These are phyloP conservation scores for Calvatia gigantea DNA, from an alignment of 768 basidiomycete genomes.

Conservation along the genomic window DNA sequence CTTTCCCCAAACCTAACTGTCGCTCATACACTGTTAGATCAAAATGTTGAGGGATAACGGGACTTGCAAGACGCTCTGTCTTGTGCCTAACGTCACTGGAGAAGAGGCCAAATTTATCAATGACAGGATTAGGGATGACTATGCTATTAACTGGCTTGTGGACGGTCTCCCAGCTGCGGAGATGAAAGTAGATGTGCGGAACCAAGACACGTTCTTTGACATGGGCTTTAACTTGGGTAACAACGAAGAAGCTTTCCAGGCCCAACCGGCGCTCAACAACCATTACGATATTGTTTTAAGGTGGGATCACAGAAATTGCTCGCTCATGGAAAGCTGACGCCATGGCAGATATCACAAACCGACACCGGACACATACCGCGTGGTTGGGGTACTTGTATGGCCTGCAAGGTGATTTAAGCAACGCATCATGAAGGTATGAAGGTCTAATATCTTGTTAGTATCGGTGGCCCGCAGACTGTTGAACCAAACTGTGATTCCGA, in stretches of 20 bases:
- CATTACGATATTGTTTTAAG: conserved; percentile 87
- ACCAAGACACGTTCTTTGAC: conserved; percentile 86
- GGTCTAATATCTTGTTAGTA: conserved; percentile 34
- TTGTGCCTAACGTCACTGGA: conserved; percentile 44
- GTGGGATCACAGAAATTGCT: conserved; percentile 30
- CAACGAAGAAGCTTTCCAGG: conserved; percentile 52
- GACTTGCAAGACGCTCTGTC: conserved; percentile 78
- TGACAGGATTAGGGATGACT: conserved; percentile 86
- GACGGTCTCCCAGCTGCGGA: conserved; percentile 94
- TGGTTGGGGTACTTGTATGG: conserved; percentile 93
- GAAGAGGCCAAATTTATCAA: conserved; percentile 89
- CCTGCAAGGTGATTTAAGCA: conserved; percentile 35
- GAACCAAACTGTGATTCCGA: conserved; percentile 49
- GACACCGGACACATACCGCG: conserved; percentile 65
- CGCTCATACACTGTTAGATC: conserved; percentile 44
- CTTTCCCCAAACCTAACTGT: not conserved
- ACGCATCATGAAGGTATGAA: not conserved
- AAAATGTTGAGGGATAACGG: conserved; percentile 74
- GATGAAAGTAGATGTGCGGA: conserved; percentile 80
- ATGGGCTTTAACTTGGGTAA: conserved; percentile 94
- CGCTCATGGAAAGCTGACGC: not conserved
- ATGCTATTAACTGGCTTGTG: conserved; percentile 91
- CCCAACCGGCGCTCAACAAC: conserved; percentile 77
- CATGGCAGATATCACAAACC: conserved; percentile 75
- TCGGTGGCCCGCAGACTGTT: conserved; percentile 56